Evolutionary conservation across 306 rosid species (phyloP).

Genomic region (Pterocarpus macrocarpus): DNA sequence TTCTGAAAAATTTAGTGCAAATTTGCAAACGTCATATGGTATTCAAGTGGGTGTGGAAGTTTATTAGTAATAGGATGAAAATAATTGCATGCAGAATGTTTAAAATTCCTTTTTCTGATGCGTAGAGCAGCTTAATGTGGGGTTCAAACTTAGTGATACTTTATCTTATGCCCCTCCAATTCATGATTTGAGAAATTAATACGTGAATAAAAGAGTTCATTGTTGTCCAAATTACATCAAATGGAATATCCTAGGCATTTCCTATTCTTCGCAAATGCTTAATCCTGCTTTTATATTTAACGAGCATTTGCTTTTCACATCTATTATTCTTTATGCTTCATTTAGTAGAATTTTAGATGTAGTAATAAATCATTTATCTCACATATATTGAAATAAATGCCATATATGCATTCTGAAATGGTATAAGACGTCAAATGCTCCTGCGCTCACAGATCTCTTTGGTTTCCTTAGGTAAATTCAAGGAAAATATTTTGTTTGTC

Average conservation of each 20-base stretch:
- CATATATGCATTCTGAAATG: not conserved
- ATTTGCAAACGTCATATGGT: not conserved
- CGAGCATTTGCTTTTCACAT: not conserved
- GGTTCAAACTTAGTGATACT: not conserved
- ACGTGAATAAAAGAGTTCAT: not conserved
- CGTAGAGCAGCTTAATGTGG: not conserved
- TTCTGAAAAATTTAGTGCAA: not conserved
- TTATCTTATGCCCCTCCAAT: not conserved
- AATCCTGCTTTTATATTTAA: not conserved
- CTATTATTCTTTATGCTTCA: not conserved
- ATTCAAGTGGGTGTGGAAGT: not conserved
- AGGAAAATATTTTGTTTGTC: conserved; percentile 50
- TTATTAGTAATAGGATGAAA: not conserved
- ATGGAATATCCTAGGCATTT: too few species aligned
- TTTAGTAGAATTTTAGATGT: not conserved
- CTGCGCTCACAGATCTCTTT: conserved; percentile 12
- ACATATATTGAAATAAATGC: not conserved
- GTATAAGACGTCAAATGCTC: not conserved
- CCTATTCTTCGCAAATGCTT: not conserved
- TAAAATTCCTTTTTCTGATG: not conserved
- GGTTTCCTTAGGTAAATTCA: conserved; percentile 46
- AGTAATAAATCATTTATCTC: not conserved
- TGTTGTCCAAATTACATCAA: too few species aligned
- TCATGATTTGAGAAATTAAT: not conserved
- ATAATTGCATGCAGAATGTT: not conserved